These are phyloP conservation scores for Anthracocystis setariae DNA, from an alignment of 1,284 basidiomycete species.

Conservation along the genomic window DNA sequence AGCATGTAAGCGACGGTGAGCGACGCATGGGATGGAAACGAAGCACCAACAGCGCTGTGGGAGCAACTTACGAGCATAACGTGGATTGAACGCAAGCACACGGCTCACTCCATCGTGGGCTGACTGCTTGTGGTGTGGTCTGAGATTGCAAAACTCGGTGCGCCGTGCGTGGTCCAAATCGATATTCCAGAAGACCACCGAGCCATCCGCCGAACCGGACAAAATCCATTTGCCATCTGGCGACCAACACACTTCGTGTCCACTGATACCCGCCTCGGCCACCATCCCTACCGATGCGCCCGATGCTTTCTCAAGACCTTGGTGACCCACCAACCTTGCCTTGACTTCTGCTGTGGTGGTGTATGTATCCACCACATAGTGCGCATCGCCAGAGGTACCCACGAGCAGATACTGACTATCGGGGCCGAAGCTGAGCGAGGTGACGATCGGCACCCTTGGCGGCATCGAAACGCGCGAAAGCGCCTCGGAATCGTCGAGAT, in stretches of 20 bases:
- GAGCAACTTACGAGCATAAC: constrained; percentile 57
- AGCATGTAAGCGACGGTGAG: neutral
- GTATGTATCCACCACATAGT: constrained; percentile 76
- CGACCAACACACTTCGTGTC: constrained; percentile 61
- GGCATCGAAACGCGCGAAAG: constrained; percentile 61
- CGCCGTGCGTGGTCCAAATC: constrained; percentile 35
- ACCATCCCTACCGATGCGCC: constrained; percentile 54
- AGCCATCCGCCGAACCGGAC: constrained; percentile 41
- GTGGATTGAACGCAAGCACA: constrained; percentile 60
- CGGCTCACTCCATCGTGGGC: constrained; percentile 55
- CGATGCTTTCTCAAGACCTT: constrained; percentile 54
- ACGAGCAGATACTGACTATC: constrained; percentile 85
- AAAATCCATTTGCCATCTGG: constrained; percentile 63
- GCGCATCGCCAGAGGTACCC: constrained; percentile 89
- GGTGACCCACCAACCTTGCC: constrained; percentile 54
- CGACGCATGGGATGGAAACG: neutral
- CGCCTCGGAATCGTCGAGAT: constrained; percentile 72
- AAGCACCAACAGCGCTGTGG: neutral
- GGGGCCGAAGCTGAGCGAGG: constrained; percentile 88
- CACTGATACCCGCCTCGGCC: constrained; percentile 62
- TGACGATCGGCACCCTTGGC: constrained; percentile 89
- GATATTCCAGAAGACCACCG: constrained; percentile 50
- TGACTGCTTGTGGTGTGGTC: constrained; percentile 31
- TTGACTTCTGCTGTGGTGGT: constrained; percentile 26
- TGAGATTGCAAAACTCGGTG: constrained; percentile 30